These are phyloP conservation scores for Auriscalpium vulgare DNA, from an alignment of 768 basidiomycete genomes.

Conservation along the genomic window DNA sequence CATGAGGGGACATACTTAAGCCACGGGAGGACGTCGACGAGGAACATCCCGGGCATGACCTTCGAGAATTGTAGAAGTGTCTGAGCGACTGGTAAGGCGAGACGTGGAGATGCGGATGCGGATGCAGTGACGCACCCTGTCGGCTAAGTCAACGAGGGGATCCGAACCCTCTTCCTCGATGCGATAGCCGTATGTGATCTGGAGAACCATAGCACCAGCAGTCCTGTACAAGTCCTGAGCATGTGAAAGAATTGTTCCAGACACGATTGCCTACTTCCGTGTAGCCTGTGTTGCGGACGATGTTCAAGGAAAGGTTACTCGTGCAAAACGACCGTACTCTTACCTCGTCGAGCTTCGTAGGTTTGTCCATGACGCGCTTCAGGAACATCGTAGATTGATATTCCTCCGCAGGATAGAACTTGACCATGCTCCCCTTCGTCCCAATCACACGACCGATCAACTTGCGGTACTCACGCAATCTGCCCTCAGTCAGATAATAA, in stretches of 20 bases:
- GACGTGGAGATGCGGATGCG: neutral
- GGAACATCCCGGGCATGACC: slow-evolving; percentile 23
- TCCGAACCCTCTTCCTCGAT: slow-evolving; percentile 3
- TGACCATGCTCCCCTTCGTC: slow-evolving; percentile 26
- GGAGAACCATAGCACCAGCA: slow-evolving; percentile 15
- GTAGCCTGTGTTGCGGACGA: neutral
- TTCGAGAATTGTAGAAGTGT: slow-evolving; percentile 8
- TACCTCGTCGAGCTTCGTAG: slow-evolving; percentile 26
- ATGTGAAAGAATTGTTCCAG: too few relatives aligned
- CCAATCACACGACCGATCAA: slow-evolving; percentile 33
- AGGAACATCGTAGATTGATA: slow-evolving; percentile 34
- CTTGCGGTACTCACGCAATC: slow-evolving; percentile 32
- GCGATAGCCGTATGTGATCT: slow-evolving; percentile 18
- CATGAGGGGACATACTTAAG: slow-evolving; percentile 19
- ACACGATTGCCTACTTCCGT: neutral
- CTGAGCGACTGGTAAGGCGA: slow-evolving; percentile 1
- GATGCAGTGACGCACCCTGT: neutral
- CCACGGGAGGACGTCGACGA: slow-evolving; percentile 19
- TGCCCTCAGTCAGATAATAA: neutral
- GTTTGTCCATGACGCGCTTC: slow-evolving; percentile 31
- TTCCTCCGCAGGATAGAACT: slow-evolving; percentile 29
- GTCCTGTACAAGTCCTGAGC: neutral
- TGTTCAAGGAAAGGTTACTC: neutral
- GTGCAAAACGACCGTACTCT: neutral
- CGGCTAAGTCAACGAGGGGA: slow-evolving; percentile 10